Percentiles rank a stretch among this genome's conserved stretches.
These are phyloP conservation scores for Ceratobasidium papillatum DNA, from an alignment of 1,284 basidiomycete species.

Conservation along the genomic window DNA sequence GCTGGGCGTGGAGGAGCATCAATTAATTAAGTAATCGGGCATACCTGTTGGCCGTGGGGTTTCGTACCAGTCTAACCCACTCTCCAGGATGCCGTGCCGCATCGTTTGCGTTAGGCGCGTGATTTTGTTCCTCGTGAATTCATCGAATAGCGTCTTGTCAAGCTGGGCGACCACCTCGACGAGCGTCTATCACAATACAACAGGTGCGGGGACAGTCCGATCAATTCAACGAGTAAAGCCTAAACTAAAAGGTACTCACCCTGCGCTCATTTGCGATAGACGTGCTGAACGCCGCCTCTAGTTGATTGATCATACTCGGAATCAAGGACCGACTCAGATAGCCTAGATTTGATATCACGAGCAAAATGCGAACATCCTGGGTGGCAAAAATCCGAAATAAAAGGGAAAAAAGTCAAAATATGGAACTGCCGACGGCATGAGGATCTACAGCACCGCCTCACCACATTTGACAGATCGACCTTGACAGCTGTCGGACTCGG, in stretches of 20 bases:
- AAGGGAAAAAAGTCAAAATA: not conserved
- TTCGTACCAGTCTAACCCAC: slow-evolving; percentile 89
- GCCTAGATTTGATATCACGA: slow-evolving; percentile 90
- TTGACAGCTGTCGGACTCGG: slow-evolving; percentile 5
- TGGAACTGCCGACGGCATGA: not conserved
- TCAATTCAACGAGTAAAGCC: slow-evolving; percentile 31
- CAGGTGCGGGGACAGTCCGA: slow-evolving; percentile 10
- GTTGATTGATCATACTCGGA: slow-evolving; percentile 81
- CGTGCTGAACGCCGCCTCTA: slow-evolving; percentile 80
- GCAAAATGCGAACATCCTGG: slow-evolving; percentile 85
- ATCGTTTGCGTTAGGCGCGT: slow-evolving; percentile 73
- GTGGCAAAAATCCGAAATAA: slow-evolving; percentile 52
- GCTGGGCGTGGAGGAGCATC: not conserved
- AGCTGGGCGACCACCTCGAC: slow-evolving; percentile 82
- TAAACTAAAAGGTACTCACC: slow-evolving; percentile 53
- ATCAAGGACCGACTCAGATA: slow-evolving; percentile 77
- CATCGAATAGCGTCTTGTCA: slow-evolving; percentile 87
- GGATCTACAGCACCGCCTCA: slow-evolving; percentile 22
- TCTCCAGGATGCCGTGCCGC: slow-evolving; percentile 79
- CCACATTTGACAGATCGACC: slow-evolving; percentile 31
- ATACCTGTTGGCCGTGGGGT: slow-evolving; percentile 86
- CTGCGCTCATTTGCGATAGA: slow-evolving; percentile 79
- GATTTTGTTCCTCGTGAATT: slow-evolving; percentile 84
- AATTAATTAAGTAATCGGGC: slow-evolving; percentile 46
- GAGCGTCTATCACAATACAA: slow-evolving; percentile 62